These are phyloP conservation scores for Colletotrichum melonis DNA, from an alignment of 2,329 filamentous ascomycete species.

Conservation along the genomic window DNA sequence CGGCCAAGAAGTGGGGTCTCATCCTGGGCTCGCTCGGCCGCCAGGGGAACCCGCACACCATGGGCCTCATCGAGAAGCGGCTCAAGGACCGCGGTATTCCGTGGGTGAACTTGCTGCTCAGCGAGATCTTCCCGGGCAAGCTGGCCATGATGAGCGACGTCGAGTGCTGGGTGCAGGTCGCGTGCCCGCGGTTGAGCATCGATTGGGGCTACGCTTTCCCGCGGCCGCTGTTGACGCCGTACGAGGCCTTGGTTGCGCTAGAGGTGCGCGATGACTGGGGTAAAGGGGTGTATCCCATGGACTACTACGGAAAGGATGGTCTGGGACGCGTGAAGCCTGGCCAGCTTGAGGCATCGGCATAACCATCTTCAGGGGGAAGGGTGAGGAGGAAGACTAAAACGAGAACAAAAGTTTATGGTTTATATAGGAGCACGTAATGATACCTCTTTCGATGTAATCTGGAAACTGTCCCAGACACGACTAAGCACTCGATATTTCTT, in stretches of 20 bases:
- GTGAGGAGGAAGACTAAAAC: background rate
- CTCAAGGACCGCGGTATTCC: slow-evolving; percentile 79
- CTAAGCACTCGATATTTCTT: background rate
- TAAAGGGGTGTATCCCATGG: slow-evolving; percentile 90
- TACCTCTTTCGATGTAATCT: background rate
- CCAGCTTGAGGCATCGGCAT: slow-evolving; percentile 39
- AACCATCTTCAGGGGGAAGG: background rate
- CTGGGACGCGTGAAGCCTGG: slow-evolving; percentile 79
- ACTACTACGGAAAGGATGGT: slow-evolving; percentile 95
- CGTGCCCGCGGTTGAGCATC: slow-evolving; percentile 95
- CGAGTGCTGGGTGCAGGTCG: slow-evolving; percentile 98
- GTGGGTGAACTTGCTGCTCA: slow-evolving; percentile 86
- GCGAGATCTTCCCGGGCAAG: slow-evolving; percentile 97
- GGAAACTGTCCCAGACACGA: background rate
- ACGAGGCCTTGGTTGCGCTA: slow-evolving; percentile 93
- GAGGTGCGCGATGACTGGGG: slow-evolving; percentile 83
- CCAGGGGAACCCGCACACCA: slow-evolving; percentile 94
- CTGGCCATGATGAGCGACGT: slow-evolving; percentile 93
- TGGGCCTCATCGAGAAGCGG: slow-evolving; percentile 85
- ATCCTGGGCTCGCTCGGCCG: slow-evolving; percentile 93
- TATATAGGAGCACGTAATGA: slow-evolving; percentile 1
- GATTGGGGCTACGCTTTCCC: slow-evolving; percentile 99
- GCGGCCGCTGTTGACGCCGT: slow-evolving; percentile 88
- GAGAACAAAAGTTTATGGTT: background rate
- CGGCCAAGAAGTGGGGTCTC: slow-evolving; percentile 90